Base-by-base conservation (phyloP, 352 stramenopile genomes). In the Pilasporangium apinafurcum region DNA sequence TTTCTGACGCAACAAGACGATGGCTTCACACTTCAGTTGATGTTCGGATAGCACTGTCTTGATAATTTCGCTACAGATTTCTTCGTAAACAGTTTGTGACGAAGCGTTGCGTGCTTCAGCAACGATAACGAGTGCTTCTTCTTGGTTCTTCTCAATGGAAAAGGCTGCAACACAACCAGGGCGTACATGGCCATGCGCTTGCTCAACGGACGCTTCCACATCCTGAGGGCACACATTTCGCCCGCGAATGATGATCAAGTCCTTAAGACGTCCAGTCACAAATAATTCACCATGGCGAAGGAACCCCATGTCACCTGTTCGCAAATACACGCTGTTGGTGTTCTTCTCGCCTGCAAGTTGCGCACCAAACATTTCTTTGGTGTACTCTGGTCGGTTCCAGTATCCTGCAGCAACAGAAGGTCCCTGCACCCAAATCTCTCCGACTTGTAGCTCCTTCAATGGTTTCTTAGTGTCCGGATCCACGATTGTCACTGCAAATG, bases 361-460 rank as follows among this genome's bases (percentile, higher is more conserved):
- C 5, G 75, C 77, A 14, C 48, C 48, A 51, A 90, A 92, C 70
- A 80, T 77, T 42, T 90, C 63, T 31, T 82, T 52, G 2, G 77
- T 86, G 52, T 83, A 76, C 7, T 89, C 64, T 0, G 68, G 49
- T 17, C 65, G 72, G 44, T 87, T 78, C 68, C 71, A 92, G 53
- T 92, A 92, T 9, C 80, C 80, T 16, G 71, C 27, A 2, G 75
- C 62, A 8, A 89, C 75, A 5, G 74, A 87, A 6, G 72, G 68
- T n/a, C 87, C 92, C 34, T 83, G 59, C 6, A 98, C 69, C 92
- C 92, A 98, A 30, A 98, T 85, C 53, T 98, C 95, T 37, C 95
- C 95, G 2, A 91, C 66, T 21, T 81, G 56, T 22, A 68, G 44
- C 20, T 88, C 76, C 25, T 56, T 48, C 20, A 85, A 40, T 29